These are phyloP conservation scores for Auriscalpium vulgare DNA, from an alignment of 768 basidiomycete genomes.

Conservation along the genomic window DNA sequence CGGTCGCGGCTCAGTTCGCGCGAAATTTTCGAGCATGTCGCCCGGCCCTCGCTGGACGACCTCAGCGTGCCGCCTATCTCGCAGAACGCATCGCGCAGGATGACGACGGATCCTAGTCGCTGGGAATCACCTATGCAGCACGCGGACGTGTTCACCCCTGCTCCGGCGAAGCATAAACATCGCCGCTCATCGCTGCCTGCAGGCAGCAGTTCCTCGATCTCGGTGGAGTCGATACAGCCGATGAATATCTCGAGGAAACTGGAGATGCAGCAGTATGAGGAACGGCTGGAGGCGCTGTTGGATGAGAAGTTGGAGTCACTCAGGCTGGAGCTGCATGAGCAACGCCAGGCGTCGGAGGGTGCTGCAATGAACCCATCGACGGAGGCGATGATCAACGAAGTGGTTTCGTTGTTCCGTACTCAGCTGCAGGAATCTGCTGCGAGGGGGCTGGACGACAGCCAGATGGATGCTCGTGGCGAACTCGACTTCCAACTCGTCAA, in stretches of 20 bases:
- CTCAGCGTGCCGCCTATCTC: constrained; percentile 62
- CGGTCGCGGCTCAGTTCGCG: constrained; percentile 70
- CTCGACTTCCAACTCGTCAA: constrained; percentile 72
- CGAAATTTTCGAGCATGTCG: constrained; percentile 64
- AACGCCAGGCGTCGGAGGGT: constrained; percentile 10
- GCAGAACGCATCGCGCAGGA: constrained; percentile 43
- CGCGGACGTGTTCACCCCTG: constrained; percentile 36
- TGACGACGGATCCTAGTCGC: constrained; percentile 52
- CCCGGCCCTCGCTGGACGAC: constrained; percentile 72
- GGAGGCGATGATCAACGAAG: constrained; percentile 57
- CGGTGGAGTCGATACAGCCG: constrained; percentile 35
- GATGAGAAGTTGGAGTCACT: constrained; percentile 61
- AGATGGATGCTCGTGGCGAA: constrained; percentile 67
- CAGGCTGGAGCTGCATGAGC: constrained; percentile 29
- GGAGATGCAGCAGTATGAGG: constrained; percentile 52
- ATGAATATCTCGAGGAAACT: constrained; percentile 48
- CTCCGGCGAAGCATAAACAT: constrained; percentile 12
- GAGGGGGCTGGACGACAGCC: constrained; percentile 50
- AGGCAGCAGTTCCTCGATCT: constrained; percentile 37
- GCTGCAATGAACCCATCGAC: constrained; percentile 34
- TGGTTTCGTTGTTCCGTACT: constrained; percentile 57
- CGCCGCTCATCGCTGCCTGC: constrained; percentile 32
- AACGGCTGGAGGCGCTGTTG: constrained; percentile 52
- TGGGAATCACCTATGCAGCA: constrained; percentile 22
- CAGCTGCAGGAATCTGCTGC: constrained; percentile 59